A percentile compares a stretch with the other conserved stretches of the same genome.
Evolutionary conservation across 257 asterid species (phyloP).

Genomic region (Nicotiana undulata): DNA sequence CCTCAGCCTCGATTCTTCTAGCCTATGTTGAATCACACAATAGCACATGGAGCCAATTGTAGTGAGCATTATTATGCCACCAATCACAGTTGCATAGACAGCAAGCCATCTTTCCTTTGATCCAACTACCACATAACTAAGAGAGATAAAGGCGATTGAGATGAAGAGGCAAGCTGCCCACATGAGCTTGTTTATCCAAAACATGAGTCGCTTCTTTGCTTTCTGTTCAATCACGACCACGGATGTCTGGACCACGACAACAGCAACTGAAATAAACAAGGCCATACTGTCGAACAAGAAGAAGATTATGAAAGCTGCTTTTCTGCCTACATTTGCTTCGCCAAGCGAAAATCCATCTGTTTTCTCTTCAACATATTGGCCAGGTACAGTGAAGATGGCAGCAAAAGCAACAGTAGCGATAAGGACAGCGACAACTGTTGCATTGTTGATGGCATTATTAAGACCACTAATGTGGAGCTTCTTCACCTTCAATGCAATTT

Average conservation of each 20-base stretch:
- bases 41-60: slow-evolving; percentile 90
- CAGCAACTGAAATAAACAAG: slow-evolving; percentile 84
- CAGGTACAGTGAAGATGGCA: slow-evolving; percentile 87
- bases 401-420: slow-evolving; percentile 96
- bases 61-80: slow-evolving; percentile 67
- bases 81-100: slow-evolving; percentile 63
- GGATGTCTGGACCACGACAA: slow-evolving; percentile 91
- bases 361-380: slow-evolving; percentile 60
- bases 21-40: slow-evolving; percentile 71
- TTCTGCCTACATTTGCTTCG: slow-evolving; percentile 65
- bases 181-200: slow-evolving; percentile 93
- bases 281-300: slow-evolving; percentile 76
- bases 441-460: slow-evolving; percentile 85
- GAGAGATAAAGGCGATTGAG: slow-evolving; percentile 72
- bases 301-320: slow-evolving; percentile 75
- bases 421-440: slow-evolving; percentile 88
- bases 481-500: slow-evolving; percentile 89
- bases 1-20: slow-evolving; percentile 82
- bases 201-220: slow-evolving; percentile 86
- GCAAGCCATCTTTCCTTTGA: slow-evolving; percentile 77
- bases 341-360: slow-evolving; percentile 44
- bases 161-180: slow-evolving; percentile 90
- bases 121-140: slow-evolving; percentile 81
- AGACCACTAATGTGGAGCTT: slow-evolving; percentile 93
- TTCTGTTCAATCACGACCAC: slow-evolving; percentile 84